Percentiles rank a stretch among this genome's conserved stretches.
Evolutionary conservation across 73 alveolate species (phyloP).

Genomic region (Tetrahymena thermophila): DNA sequence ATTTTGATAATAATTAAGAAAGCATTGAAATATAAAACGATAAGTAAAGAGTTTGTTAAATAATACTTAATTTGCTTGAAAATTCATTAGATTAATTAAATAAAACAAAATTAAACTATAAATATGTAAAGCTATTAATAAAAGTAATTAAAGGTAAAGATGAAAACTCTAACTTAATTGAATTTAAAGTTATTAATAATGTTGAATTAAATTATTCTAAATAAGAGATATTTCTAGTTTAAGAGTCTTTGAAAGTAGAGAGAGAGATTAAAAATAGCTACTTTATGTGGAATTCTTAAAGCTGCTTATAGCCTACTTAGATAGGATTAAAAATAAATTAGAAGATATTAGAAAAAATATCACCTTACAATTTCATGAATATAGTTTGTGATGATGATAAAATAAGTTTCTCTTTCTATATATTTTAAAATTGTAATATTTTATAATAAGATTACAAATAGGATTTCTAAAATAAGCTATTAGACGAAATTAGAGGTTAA

Average conservation of each 20-base stretch:
- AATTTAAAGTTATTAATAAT: not conserved
- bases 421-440: not conserved
- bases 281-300: not conserved
- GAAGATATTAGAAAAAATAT: not conserved
- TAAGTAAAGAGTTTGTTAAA: not conserved
- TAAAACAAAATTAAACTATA: not conserved
- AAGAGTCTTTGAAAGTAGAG: not conserved
- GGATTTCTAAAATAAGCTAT: not conserved
- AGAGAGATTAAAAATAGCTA: not conserved
- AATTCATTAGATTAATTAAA: not conserved
- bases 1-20: not conserved
- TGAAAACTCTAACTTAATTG: not conserved
- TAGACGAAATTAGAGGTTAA: not conserved
- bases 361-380: not conserved
- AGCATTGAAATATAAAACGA: not conserved
- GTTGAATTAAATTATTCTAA: not conserved
- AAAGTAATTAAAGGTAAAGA: not conserved
- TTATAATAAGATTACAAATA: not conserved
- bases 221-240: not conserved
- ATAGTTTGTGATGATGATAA: not conserved
- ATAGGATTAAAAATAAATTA: not conserved
- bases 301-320: not conserved
- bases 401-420: not conserved
- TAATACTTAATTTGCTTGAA: not conserved
- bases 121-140: not conserved